phyloP scores from a whole-genome alignment of 2,329 filamentous ascomycete species.

The Leptographium galeiforme region DNA sequence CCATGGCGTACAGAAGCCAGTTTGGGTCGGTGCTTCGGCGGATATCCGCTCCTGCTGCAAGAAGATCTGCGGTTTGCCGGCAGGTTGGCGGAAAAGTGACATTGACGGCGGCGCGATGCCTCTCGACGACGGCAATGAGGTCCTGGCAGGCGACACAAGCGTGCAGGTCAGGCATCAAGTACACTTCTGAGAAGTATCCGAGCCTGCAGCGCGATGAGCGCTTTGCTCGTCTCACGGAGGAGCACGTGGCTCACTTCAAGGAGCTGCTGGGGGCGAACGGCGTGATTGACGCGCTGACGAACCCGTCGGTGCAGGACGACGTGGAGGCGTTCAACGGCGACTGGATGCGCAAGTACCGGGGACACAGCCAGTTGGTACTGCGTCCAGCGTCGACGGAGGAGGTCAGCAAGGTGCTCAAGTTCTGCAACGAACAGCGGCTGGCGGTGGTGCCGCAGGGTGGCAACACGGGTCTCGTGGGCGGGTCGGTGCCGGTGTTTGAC shows the following conservation, averaged over 20 bases:
- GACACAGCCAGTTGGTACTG: conserved; percentile 74
- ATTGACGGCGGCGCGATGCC: background rate
- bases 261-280: conserved; percentile 65
- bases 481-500: conserved; percentile 92
- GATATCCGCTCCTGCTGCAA: background rate
- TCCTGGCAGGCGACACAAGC: background rate
- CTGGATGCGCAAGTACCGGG: conserved; percentile 98
- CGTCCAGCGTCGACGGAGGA: conserved; percentile 76
- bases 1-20: background rate
- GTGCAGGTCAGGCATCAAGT: conserved; percentile 32
- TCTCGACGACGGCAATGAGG: conserved; percentile 6
- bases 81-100: background rate
- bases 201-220: conserved; percentile 65
- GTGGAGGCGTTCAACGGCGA: conserved; percentile 88
- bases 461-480: conserved; percentile 91
- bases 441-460: conserved; percentile 95
- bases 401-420: conserved; percentile 79
- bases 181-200: conserved; percentile 79
- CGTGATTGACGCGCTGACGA: conserved; percentile 69
- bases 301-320: conserved; percentile 58
- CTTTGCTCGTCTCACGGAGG: conserved; percentile 58
- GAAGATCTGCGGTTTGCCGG: background rate
- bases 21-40: background rate
- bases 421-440: conserved; percentile 86
- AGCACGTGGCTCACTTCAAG: conserved; percentile 76